Base-by-base conservation (phyloP, 2,329 filamentous ascomycete genomes). In the Aspergillus sojae region DNA sequence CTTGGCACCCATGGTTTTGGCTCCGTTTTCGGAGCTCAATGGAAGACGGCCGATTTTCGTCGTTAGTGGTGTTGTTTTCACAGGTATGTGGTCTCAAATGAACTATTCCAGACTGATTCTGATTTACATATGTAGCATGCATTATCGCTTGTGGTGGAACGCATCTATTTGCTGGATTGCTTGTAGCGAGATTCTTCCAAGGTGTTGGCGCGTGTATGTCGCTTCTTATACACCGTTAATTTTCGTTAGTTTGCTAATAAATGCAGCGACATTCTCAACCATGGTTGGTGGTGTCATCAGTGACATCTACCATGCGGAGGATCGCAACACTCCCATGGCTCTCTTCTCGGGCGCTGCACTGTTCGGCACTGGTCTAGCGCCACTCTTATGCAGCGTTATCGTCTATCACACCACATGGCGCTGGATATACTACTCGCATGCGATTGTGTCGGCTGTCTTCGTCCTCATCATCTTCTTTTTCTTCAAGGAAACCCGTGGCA, bases 221-320 rank as follows among this genome's bases (percentile, higher is more conserved):
- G 16, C 28, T 28, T 14, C 39, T 36, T 16, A 36, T 16, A 6
- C 1, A 5, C 16, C 0, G 14, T 14, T 5, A 0, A 58, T 76
- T 43, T 30, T 45, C 14, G 14, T 26, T 4, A 28, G 4, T 11
- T 6, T 50, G 16, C 23, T 50, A 30, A 50, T n/a, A 43, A 12
- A 26, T 63, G 41, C 28, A 80, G 78, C 75, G 39, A 88, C 86
- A 0, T 96, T 96, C 74, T 93, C 90, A 52, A 95, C 92, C 26
- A 94, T 97, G 85, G 90, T 96, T 0, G 94, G 94, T n/a, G 94
- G 94, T 4, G 91, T 97, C 4, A 90, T 97, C 46, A 90, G 91
- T 57, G 94, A 97, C 72, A 86, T 97, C 63, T 97, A 93, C 80
- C 86, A 89, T 55, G 88, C 91, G 11, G 81, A 91, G 63, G 89